Conservation (phyloP, 176 grass and related monocot genomes). For the Secale cereale region DNA sequence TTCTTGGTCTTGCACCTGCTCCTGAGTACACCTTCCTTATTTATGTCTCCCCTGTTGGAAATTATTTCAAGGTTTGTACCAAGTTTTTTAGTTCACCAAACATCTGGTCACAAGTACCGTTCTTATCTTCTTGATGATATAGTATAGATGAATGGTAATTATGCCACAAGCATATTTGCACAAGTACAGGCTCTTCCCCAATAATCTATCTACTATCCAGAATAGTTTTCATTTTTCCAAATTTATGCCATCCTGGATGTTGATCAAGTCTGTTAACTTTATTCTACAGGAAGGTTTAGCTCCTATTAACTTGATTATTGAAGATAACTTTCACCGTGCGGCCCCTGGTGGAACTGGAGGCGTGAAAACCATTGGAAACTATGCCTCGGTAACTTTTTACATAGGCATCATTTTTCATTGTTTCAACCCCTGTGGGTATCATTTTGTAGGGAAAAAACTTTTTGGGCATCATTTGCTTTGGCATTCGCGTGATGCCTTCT, state of each 20-base stretch:
- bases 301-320: constrained; percentile 90
- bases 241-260: not conserved
- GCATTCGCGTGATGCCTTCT: not conserved
- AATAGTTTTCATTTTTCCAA: not conserved
- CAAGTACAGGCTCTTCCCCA: not conserved
- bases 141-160: not conserved
- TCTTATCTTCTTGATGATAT: not conserved
- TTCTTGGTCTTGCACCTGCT: constrained; percentile 95
- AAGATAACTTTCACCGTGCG: constrained; percentile 82
- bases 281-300: constrained; percentile 74
- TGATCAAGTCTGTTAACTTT: constrained; percentile 20
- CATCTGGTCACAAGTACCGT: not conserved
- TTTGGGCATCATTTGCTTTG: not conserved
- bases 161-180: not conserved
- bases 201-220: not conserved
- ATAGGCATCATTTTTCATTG: not conserved
- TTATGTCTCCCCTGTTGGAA: constrained; percentile 96
- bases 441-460: not conserved
- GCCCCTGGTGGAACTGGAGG: constrained; percentile 87
- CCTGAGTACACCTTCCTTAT: constrained; percentile 86
- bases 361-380: constrained; percentile 91
- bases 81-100: not conserved
- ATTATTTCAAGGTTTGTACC: constrained; percentile 90
- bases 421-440: not conserved
- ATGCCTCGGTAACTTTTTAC: constrained; percentile 66